Evolutionary conservation across 495 filamentous ascomycete genomes (phyloP).

Genomic region (Sphaerosporella brunnea): DNA sequence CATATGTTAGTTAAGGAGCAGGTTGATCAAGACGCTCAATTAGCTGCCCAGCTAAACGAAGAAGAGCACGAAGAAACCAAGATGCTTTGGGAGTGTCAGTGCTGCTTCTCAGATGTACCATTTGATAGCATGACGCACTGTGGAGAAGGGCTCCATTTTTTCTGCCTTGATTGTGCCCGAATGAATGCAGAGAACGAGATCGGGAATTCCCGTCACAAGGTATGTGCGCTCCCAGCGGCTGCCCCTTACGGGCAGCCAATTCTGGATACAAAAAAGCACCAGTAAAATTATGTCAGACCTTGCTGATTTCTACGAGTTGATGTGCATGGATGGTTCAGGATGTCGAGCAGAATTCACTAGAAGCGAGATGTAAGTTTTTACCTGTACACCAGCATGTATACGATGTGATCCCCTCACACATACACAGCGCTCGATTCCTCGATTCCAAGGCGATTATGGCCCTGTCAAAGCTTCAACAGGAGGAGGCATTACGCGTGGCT

Average conservation of each 20-base stretch:
- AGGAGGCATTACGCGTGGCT: constrained; percentile 46
- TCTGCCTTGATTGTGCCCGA: constrained; percentile 50
- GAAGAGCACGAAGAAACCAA: constrained; percentile 25
- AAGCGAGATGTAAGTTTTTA: constrained; percentile 31
- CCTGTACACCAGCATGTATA: constrained; percentile 34
- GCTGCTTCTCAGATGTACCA: constrained; percentile 51
- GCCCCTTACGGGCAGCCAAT: not conserved
- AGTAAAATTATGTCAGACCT: not conserved
- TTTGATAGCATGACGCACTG: constrained; percentile 53
- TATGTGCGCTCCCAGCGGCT: constrained; percentile 20
- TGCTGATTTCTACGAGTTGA: not conserved
- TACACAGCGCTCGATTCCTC: constrained; percentile 39
- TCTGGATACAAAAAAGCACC: too few species aligned
- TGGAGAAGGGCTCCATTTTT: constrained; percentile 41
- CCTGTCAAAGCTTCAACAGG: constrained; percentile 52
- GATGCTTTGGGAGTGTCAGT: constrained; percentile 44
- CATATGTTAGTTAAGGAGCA: constrained; percentile 14
- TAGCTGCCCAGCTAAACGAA: constrained; percentile 20
- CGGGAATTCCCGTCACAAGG: constrained; percentile 42
- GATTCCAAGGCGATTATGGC: constrained; percentile 34
- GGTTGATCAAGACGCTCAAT: constrained; percentile 18
- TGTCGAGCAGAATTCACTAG: constrained; percentile 35
- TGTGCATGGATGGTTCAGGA: constrained; percentile 35
- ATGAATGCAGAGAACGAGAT: constrained; percentile 48
- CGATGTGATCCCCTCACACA: constrained; percentile 28